Evolutionary conservation across 768 basidiomycete species (phyloP).

Genomic region (Phylloporus sp.): DNA sequence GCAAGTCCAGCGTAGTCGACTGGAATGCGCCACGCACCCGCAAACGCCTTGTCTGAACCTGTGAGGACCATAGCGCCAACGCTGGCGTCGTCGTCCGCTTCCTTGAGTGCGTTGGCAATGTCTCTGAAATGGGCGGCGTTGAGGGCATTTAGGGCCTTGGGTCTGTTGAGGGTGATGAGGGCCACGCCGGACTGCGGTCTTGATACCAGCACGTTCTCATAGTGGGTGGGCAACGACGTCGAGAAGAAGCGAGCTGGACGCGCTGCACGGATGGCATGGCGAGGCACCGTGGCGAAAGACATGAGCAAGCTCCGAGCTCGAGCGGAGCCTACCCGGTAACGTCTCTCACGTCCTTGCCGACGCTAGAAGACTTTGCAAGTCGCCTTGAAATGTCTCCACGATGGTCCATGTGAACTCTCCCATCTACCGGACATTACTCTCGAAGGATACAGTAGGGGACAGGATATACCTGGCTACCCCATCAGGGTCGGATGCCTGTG

Average conservation of each 20-base stretch:
- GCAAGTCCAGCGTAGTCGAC: background rate
- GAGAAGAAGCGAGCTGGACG: slow-evolving; percentile 22
- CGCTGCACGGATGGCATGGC: slow-evolving; percentile 2
- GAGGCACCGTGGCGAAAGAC: slow-evolving; percentile 11
- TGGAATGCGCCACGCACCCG: slow-evolving; percentile 48
- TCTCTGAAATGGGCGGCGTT: slow-evolving; percentile 74
- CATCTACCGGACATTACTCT: too few relatives aligned
- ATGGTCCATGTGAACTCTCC: too few relatives aligned
- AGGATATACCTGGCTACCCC: too few relatives aligned
- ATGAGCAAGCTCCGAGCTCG: slow-evolving; percentile 9
- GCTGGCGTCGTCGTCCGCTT: slow-evolving; percentile 63
- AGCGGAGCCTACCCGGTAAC: background rate
- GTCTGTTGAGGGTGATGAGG: slow-evolving; percentile 86
- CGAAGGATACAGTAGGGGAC: too few relatives aligned
- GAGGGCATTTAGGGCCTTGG: slow-evolving; percentile 87
- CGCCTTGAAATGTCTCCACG: too few relatives aligned
- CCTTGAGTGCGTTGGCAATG: slow-evolving; percentile 70
- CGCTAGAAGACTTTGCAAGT: too few relatives aligned
- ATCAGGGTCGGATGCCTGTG: too few relatives aligned
- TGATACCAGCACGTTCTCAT: slow-evolving; percentile 65
- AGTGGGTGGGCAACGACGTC: slow-evolving; percentile 33
- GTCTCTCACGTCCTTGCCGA: slow-evolving; percentile 1
- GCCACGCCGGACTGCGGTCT: slow-evolving; percentile 62
- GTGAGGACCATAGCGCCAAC: slow-evolving; percentile 88
- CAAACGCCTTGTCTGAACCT: slow-evolving; percentile 89